phyloP scores from a whole-genome alignment of 306 rosid genomes.

The Astragalus membranaceus region DNA sequence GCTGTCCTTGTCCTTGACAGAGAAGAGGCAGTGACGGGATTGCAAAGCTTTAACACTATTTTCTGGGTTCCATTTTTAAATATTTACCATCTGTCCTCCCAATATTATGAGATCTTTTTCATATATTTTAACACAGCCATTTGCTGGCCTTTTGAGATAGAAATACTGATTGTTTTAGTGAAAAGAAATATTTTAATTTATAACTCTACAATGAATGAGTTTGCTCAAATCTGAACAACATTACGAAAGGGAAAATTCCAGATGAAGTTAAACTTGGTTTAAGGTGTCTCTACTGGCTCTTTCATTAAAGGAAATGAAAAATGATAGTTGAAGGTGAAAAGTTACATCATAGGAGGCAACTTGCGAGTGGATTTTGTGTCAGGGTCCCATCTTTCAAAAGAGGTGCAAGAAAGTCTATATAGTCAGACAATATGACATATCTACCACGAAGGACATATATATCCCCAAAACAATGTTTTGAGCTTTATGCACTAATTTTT shows the following conservation, averaged over 20 bases:
- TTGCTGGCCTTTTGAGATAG: not conserved
- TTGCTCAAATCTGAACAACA: not conserved
- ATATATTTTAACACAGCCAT: too few species aligned
- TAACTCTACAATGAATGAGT: not conserved
- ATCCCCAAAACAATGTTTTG: not conserved
- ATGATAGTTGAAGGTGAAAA: not conserved
- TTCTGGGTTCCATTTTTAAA: not conserved
- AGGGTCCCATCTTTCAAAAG: not conserved
- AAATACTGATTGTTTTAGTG: too few species aligned
- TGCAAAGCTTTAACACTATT: not conserved
- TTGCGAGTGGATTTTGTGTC: not conserved
- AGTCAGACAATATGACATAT: not conserved
- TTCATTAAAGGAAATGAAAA: not conserved
- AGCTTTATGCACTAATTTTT: not conserved
- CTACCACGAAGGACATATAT: too few species aligned
- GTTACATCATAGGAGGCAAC: not conserved
- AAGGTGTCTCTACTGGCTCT: not conserved
- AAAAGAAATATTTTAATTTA: not conserved
- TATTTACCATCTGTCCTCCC: not conserved
- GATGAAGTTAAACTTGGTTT: not conserved
- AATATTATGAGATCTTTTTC: too few species aligned
- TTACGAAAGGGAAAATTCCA: not conserved
- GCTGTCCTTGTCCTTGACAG: not conserved
- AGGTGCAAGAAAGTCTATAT: not conserved
- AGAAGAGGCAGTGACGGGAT: not conserved